Percentiles rank a stretch among this genome's conserved stretches.
Evolutionary conservation across 257 asterid species (phyloP).

Genomic region (Solanum arcanum): DNA sequence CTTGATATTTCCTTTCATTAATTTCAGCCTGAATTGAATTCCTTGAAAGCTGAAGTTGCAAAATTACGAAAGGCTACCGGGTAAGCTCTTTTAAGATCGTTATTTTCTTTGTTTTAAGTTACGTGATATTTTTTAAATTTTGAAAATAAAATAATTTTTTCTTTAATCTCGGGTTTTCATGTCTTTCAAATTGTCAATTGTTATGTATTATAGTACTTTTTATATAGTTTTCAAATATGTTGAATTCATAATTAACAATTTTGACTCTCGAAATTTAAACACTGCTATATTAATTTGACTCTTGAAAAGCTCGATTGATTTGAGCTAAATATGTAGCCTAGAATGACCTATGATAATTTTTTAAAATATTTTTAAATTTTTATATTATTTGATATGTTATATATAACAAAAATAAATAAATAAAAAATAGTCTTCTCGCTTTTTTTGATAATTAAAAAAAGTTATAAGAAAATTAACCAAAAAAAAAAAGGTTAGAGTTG

Average conservation of each 20-base stretch:
- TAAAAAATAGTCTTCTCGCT: no score
- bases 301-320: neutral
- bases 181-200: neutral
- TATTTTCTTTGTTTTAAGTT: neutral
- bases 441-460: no score
- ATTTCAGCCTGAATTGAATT: constrained; percentile 21
- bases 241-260: neutral
- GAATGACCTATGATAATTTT: neutral
- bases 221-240: neutral
- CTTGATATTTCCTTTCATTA: constrained; percentile 1
- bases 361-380: no score
- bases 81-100: constrained; percentile 6
- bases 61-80: constrained; percentile 32
- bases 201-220: no score
- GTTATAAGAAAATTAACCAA: no score
- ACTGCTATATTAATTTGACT: neutral
- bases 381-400: neutral
- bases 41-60: constrained; percentile 46
- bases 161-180: neutral
- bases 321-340: neutral
- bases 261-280: neutral
- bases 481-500: neutral
- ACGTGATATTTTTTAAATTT: neutral
- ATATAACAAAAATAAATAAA: no score
- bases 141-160: neutral